phyloP scores from a whole-genome alignment of 805 yeast species.

The Barnettozyma pratensis region DNA sequence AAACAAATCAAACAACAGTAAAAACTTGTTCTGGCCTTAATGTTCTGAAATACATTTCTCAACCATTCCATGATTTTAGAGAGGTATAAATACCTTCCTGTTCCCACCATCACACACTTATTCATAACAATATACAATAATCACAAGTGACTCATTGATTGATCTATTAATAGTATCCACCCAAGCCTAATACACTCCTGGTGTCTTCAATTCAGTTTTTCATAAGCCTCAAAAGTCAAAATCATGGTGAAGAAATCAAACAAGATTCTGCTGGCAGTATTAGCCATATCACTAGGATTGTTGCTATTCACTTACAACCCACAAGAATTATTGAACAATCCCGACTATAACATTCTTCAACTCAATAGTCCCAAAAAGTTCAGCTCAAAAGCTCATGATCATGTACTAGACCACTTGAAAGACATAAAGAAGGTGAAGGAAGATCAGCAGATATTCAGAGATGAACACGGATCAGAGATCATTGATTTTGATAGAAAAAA shows the following conservation, averaged over 20 bases:
- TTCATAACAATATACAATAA: too few relatives aligned
- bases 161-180: too few relatives aligned
- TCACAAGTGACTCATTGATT: too few relatives aligned
- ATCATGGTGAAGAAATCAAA: not conserved
- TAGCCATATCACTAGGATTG: not conserved
- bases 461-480: not conserved
- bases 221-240: too few relatives aligned
- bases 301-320: not conserved
- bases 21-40: too few relatives aligned
- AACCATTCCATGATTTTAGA: too few relatives aligned
- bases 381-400: not conserved
- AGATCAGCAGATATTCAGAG: slow-evolving; percentile 14
- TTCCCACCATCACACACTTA: too few relatives aligned
- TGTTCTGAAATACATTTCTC: too few relatives aligned
- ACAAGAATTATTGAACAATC: not conserved
- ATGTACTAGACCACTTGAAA: not conserved
- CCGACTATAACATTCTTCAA: not conserved
- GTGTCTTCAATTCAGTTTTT: too few relatives aligned
- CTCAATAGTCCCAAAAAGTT: not conserved
- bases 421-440: not conserved
- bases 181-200: too few relatives aligned
- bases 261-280: not conserved
- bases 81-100: too few relatives aligned
- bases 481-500: slow-evolving; percentile 19
- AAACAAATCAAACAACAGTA: not conserved